Conservation (phyloP, 192 early-diverging fungal genomes). For the Backusella macrospora region DNA sequence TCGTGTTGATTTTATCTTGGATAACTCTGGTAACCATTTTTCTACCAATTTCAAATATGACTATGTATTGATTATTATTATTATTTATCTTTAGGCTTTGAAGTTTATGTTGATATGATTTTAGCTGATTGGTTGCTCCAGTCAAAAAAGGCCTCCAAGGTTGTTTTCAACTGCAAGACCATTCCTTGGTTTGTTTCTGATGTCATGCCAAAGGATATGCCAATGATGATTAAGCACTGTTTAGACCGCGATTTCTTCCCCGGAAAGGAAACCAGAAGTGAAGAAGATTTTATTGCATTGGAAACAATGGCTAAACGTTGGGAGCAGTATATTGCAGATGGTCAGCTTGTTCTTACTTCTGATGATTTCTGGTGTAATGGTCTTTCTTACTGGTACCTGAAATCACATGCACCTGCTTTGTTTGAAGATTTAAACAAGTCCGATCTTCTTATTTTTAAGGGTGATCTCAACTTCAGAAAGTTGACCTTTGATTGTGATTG, state of each 20-base stretch:
- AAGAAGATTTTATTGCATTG: slow-evolving; percentile 48
- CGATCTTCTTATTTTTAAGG: slow-evolving; percentile 87
- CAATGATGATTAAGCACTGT: slow-evolving; percentile 61
- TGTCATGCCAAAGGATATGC: slow-evolving; percentile 81
- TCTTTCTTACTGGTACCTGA: slow-evolving; percentile 80
- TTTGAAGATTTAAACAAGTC: slow-evolving; percentile 60
- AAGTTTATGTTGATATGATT: slow-evolving; percentile 85
- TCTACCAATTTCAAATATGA: neutral
- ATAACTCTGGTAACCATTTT: slow-evolving; percentile 73
- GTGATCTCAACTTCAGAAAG: slow-evolving; percentile 97
- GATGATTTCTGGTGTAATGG: slow-evolving; percentile 90
- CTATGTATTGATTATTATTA: neutral
- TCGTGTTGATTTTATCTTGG: slow-evolving; percentile 84
- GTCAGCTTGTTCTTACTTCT: slow-evolving; percentile 66
- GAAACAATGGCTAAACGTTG: slow-evolving; percentile 62
- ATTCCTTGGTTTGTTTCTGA: slow-evolving; percentile 98
- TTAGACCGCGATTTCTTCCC: slow-evolving; percentile 44
- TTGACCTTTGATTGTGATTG: slow-evolving; percentile 91
- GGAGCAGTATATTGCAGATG: slow-evolving; percentile 62
- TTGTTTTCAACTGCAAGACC: slow-evolving; percentile 85
- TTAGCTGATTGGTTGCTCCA: slow-evolving; percentile 85
- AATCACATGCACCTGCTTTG: slow-evolving; percentile 63
- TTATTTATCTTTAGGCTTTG: slow-evolving; percentile 65
- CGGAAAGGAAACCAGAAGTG: slow-evolving; percentile 11
- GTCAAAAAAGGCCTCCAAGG: slow-evolving; percentile 58